These are phyloP conservation scores for Scutellaria baicalensis DNA, from an alignment of 257 asterid genomes.

Conservation along the genomic window DNA sequence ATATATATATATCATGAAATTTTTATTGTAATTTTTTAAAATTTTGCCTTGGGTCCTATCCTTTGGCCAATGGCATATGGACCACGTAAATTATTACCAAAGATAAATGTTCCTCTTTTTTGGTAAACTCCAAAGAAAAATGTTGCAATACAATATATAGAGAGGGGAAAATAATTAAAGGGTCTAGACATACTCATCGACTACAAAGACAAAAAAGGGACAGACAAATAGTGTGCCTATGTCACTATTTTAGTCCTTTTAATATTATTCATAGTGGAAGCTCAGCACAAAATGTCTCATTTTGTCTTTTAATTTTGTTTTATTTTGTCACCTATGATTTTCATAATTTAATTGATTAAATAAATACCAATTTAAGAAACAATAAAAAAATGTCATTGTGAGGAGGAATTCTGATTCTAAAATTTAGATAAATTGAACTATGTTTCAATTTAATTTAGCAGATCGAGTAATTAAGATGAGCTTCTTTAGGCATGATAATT, in stretches of 20 bases:
- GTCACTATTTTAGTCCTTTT: too few relatives aligned
- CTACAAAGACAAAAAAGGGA: background rate
- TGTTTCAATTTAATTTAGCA: background rate
- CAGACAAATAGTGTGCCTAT: background rate
- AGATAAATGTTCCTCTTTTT: conserved; percentile 7
- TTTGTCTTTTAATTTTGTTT: background rate
- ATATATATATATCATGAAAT: too few relatives aligned
- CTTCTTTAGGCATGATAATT: background rate
- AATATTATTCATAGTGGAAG: background rate
- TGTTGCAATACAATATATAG: background rate
- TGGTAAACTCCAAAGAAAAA: background rate
- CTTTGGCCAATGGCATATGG: conserved; percentile 8
- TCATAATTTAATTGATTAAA: background rate
- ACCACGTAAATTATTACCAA: conserved; percentile 20
- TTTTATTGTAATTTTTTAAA: too few relatives aligned
- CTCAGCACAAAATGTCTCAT: background rate
- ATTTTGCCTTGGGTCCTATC: background rate
- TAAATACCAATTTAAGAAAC: too few relatives aligned
- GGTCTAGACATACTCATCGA: background rate
- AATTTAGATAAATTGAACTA: too few relatives aligned
- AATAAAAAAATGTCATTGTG: too few relatives aligned
- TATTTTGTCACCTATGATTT: background rate
- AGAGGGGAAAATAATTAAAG: background rate
- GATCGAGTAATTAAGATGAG: background rate
- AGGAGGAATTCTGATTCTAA: too few relatives aligned